Evolutionary conservation across 2,329 filamentous ascomycete genomes (phyloP), one percentile per base, ranked within the genome.

Genomic region (Pseudogymnoascus sp.): DNA sequence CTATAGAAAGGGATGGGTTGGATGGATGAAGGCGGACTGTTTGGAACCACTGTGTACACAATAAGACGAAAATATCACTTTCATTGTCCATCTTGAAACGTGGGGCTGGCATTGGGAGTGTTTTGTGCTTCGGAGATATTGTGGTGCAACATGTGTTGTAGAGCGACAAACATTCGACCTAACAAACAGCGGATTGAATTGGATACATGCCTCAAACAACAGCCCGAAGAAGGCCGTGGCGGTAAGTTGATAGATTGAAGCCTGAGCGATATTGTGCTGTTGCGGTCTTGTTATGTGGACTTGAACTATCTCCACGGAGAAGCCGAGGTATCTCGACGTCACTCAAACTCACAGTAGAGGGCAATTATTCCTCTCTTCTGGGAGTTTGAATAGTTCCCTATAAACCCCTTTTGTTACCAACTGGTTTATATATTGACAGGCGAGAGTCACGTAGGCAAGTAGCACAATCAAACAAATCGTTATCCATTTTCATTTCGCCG

Each of bases 31-130:
- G 51, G 51, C 29, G 16, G 51, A 57, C 29, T 57, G 51, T 57
- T 57, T 57, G 51, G 51, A 57, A 57, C 51, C 51, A 57, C 51
- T 57, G 29, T 57, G 51, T 57, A 57, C 51, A 57, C 51, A 57
- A 57, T 57, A 57, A 57, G 51, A 57, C 51, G 29, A 57, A 57
- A 57, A 57, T 57, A 57, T 34, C 29, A 34, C 29, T 57, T 57
- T 36, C 51, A 57, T 57, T 36, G 51, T 57, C 51, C 51, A 34
- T 57, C 51, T 57, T 57, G 16, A 34, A 57, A 57, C 5, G 29
- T 14, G 8, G n/a, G 51, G 29, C 14, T 18, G 16, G 2, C 10
- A 57, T 18, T 54, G 51, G 29, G 29, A 16, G 5, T 18, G 14
- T 18, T n/a, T 57, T 34, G 51, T 34, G n/a, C 51, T 14, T 14